Conservation (phyloP, 257 asterid species). For the Cynanchum wilfordii region DNA sequence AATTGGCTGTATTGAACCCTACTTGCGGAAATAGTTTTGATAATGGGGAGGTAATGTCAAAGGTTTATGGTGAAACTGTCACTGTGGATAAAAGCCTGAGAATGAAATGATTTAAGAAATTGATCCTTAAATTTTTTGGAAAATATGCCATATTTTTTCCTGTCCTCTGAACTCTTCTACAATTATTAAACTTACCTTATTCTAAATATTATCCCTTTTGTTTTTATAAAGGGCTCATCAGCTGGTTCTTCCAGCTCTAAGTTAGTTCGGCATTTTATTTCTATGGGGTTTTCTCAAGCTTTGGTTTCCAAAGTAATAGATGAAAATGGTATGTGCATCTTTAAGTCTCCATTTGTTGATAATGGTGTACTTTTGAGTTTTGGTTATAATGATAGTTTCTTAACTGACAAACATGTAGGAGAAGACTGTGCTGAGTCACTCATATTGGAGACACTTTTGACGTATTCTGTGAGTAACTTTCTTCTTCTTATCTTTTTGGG, state of each 20-base stretch:
- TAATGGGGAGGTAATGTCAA: slow-evolving; percentile 5
- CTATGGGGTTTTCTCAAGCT: slow-evolving; percentile 36
- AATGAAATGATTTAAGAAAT: not conserved
- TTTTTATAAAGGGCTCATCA: slow-evolving; percentile 25
- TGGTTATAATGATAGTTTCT: slow-evolving; percentile 5
- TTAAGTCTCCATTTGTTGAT: not conserved
- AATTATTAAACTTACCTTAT: not conserved
- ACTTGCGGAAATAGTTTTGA: not conserved
- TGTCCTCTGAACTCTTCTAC: not conserved
- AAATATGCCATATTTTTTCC: not conserved
- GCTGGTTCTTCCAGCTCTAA: slow-evolving; percentile 18
- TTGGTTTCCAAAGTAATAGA: slow-evolving; percentile 33
- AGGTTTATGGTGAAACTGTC: not conserved
- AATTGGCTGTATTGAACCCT: slow-evolving; percentile 2
- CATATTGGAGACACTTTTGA: slow-evolving; percentile 54
- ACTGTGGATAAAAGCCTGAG: not conserved
- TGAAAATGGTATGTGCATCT: slow-evolving; percentile 29
- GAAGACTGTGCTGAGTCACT: slow-evolving; percentile 37
- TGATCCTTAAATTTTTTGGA: not conserved
- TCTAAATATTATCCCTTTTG: not conserved
- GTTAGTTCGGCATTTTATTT: slow-evolving; percentile 20
- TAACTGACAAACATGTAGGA: slow-evolving; percentile 36
- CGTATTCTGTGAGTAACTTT: slow-evolving; percentile 48
- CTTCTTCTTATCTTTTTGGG: not conserved
- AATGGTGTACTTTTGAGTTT: not conserved